Base-by-base conservation (phyloP, 2,329 filamentous ascomycete genomes). In the Polytolypa hystricis region DNA sequence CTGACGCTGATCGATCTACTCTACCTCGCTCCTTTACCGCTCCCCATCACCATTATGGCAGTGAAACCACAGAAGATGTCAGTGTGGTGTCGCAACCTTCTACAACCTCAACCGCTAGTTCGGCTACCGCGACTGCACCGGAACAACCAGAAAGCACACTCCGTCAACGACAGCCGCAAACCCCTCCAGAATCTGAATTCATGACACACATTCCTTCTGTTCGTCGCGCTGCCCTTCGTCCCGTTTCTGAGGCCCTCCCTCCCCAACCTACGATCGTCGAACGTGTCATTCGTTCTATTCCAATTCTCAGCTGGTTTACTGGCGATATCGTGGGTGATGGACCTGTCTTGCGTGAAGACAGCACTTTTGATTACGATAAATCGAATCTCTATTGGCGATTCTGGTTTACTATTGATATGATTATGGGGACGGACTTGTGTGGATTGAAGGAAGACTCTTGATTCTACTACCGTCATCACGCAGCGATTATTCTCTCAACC, bases 281-380 rank as follows among this genome's bases (percentile, higher is more conserved):
- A 57, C 71, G 76, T 35, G 53, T 83, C 14, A 59, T 82, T 37
- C 71, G 72, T 45, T 73, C 71, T 37, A 73, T 85, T 27, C 81
- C 81, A 2, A 69, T 85, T 42, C 61, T 85, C 42, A 73, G 72
- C 48, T 85, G 79, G 76, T 80, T 86, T 52, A 77, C 75, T 30
- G 77, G 59, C 18, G 62, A 64, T 37, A 62, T 67, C 26, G 64
- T 67, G 12, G 64, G 62, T 6, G 63, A 66, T 39, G 64, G 64
- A 2, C 63, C 64, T 6, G 53, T 60, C 41, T 45, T 67, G 14
- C 55, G 55, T 19, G 64, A 67, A 29, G 63, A 67, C 37, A 64
- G 64, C 2, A 52, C 52, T 6, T 66, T 94, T 48, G 87, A 95
- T 57, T 82, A 78, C 67, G 73, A 74, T 28, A 66, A 63, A 30